Base-by-base conservation (phyloP, 495 filamentous ascomycete species). In the Entonaema liquescens region DNA sequence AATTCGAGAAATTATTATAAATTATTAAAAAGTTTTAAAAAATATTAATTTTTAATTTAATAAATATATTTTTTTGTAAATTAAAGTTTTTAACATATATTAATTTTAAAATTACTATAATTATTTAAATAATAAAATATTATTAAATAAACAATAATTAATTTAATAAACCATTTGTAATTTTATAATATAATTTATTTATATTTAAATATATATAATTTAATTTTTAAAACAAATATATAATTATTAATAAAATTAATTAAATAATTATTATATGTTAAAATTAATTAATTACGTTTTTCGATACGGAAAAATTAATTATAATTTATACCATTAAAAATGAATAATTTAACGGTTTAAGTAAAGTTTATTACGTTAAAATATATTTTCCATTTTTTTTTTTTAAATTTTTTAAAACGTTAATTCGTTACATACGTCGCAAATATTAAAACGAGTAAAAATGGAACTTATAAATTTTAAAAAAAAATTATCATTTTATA, bases 141-240 rank as follows among this genome's bases (percentile, higher is more conserved):
- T 44, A 44, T 44, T 44, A 44, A 44, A 44, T 44, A 44, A 44
- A 44, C 12, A 2, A 44, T 44, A 44, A 44, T 44, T 44, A 44
- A 44, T 44, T 44, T 44, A 44, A 44, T 44, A 44, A 44, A 13
- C 12, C 12, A 44, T 44, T 44, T 44, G 17, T 44, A 44, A 17
- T 44, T 44, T 44, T 19, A 21, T 47, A 17, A 47, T 47, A 47
- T 47, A 47, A 47, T 17, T 47, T 47, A 21, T 21, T 47, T 47
- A 47, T 47, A 47, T 47, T 47, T 47, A 47, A 47, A 47, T 21
- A 47, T 47, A 47, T 21, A 47, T 47, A 47, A 4, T 5, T 47
- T 47, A 47, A 47, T 47, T 47, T 47, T 47, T 47, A 47, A 47
- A 47, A 47, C 19, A 47, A 47, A 47, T 21, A 47, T 47, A 47